Base-by-base conservation (phyloP, 768 basidiomycete species). In the Ramaria sp. region DNA sequence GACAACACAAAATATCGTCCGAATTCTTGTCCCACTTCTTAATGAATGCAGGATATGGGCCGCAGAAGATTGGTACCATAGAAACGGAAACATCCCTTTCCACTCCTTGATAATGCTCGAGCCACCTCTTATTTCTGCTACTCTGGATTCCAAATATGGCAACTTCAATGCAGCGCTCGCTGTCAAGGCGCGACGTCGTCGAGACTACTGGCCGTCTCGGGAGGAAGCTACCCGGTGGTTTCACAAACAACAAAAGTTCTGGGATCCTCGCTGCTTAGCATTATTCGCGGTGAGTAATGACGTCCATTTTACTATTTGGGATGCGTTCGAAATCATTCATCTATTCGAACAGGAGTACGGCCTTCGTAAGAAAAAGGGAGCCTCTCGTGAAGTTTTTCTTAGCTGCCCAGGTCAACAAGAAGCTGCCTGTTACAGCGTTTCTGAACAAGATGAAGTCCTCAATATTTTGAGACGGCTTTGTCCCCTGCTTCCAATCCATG, bases 351-450 rank as follows among this genome's bases (percentile, higher is more conserved):
- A 60, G 59, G 32, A 48, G 38, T 38, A 57, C 48, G 56, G 60
- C 12, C 51, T 60, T 18, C 42, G 48, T 13, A 12, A 47, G 15
- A 34, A 27, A n/a, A 13, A 28, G 34, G 43, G 32, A 32, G 15
- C 39, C 41, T 20, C 57, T 52, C 1, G 73, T 1, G 59, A 58
- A 16, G 56, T 62, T 8, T 16, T 43, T 8, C 66, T 77, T 1
- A 78, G 77, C 60, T 77, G 76, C 57, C 64, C 72, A 53, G 65
- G 65, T 30, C 62, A 65, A 20, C 73, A 75, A 50, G 78, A 78
- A 63, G 73, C 76, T 0, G 57, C 68, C 0, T 71, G 72, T 22
- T 79, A 73, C 57, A 73, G 75, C 56, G 63, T 66, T 32, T 69
- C 73, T 49, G 70, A 71, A 5, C 73, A 76, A 48, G 73, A 72